These are phyloP conservation scores for Colletotrichum viniferum DNA, from an alignment of 2,329 filamentous ascomycete genomes.

Conservation along the genomic window DNA sequence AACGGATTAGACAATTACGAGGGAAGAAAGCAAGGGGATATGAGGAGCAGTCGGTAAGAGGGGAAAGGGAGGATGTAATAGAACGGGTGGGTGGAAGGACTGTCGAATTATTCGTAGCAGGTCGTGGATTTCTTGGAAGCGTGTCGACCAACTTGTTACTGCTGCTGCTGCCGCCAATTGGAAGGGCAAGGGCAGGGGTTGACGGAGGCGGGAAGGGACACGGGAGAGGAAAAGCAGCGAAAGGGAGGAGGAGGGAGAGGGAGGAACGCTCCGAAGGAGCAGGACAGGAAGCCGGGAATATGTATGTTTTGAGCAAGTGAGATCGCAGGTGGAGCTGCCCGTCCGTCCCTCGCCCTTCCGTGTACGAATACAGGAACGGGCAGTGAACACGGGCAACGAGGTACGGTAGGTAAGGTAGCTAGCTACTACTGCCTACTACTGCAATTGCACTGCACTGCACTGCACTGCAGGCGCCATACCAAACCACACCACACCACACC, in stretches of 20 bases:
- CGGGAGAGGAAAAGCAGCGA: constrained; percentile 2
- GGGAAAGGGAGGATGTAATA: neutral
- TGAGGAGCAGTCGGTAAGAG: neutral
- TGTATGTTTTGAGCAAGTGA: constrained; percentile 22
- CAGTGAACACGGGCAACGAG: neutral
- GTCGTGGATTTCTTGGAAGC: constrained; percentile 1
- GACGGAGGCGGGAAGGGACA: neutral
- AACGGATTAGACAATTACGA: constrained; percentile 30
- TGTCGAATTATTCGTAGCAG: neutral
- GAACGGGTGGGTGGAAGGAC: neutral
- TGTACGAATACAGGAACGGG: neutral
- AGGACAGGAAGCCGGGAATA: constrained; percentile 17
- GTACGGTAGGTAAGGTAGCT: neutral
- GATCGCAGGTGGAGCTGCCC: constrained; percentile 3
- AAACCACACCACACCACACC: neutral
- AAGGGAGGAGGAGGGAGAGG: constrained; percentile 6
- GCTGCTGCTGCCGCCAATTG: neutral
- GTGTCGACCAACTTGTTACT: neutral
- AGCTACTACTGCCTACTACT: neutral
- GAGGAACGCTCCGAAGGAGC: constrained; percentile 10
- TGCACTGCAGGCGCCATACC: neutral
- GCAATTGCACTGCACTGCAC: neutral
- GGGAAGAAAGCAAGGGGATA: constrained; percentile 22
- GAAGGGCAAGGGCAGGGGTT: neutral
- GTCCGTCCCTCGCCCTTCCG: neutral